Evolutionary conservation across 768 basidiomycete species (phyloP).

Genomic region (Xerocomellus chrysenteron): DNA sequence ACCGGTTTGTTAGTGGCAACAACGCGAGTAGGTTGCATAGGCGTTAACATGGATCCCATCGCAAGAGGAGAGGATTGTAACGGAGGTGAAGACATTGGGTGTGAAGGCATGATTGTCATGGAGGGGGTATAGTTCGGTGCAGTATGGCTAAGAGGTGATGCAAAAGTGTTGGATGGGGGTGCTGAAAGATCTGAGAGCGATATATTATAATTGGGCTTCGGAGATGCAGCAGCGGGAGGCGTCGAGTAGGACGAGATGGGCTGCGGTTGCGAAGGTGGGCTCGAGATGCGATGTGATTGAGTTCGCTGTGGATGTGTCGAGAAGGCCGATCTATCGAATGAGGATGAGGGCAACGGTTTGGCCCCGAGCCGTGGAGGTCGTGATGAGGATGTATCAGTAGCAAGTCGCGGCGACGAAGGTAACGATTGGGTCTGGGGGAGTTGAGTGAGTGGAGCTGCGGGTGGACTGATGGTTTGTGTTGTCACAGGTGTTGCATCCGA

Average conservation of each 20-base stretch:
- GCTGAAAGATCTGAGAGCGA: constrained; percentile 36
- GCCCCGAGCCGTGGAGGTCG: constrained; percentile 43
- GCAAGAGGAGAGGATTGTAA: constrained; percentile 30
- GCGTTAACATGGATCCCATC: constrained; percentile 57
- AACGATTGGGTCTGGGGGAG: constrained; percentile 35
- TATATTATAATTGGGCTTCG: constrained; percentile 61
- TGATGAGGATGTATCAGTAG: constrained; percentile 30
- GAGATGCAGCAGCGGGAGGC: constrained; percentile 10
- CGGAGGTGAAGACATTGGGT: constrained; percentile 32
- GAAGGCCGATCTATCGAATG: constrained; percentile 34
- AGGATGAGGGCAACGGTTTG: constrained; percentile 34
- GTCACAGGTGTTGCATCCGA: constrained; percentile 13
- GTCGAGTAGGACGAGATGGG: constrained; percentile 11
- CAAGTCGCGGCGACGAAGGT: constrained; percentile 38
- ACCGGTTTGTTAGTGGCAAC: constrained; percentile 43
- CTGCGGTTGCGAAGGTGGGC: constrained; percentile 23
- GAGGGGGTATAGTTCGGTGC: constrained; percentile 17
- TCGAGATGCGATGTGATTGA: constrained; percentile 19
- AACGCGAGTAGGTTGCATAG: constrained; percentile 50
- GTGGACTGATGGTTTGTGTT: constrained; percentile 15
- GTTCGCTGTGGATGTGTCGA: constrained; percentile 23
- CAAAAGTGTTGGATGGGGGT: constrained; percentile 15
- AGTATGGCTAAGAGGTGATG: constrained; percentile 13
- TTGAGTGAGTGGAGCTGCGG: constrained; percentile 6
- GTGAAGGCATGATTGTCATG: constrained; percentile 18